Conservation (phyloP, 2,329 filamentous ascomycete genomes). For the Apiospora sp. region DNA sequence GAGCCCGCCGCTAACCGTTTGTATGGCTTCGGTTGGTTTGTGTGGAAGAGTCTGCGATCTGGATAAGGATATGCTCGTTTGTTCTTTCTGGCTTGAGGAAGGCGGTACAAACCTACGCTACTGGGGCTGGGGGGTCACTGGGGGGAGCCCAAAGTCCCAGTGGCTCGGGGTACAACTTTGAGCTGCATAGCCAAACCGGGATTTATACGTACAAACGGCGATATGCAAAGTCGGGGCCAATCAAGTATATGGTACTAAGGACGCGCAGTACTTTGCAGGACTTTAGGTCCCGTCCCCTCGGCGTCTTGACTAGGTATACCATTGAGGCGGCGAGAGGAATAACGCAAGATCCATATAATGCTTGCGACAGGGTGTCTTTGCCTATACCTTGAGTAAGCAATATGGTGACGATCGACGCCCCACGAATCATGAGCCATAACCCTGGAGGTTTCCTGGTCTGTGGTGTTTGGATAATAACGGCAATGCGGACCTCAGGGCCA, state of each 20-base stretch:
- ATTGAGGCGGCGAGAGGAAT: background rate
- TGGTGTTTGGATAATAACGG: slow-evolving; percentile 9
- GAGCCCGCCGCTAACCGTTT: slow-evolving; percentile 1
- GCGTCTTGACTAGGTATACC: background rate
- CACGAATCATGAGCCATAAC: background rate
- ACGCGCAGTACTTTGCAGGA: background rate
- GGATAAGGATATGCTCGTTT: background rate
- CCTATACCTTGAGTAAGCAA: background rate
- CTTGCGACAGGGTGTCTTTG: background rate
- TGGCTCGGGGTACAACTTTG: slow-evolving; percentile 7
- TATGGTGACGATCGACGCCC: background rate
- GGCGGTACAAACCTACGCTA: background rate
- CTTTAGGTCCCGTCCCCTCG: background rate
- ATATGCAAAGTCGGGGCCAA: background rate
- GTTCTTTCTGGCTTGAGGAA: background rate
- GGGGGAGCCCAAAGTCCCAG: background rate
- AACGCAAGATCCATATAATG: background rate
- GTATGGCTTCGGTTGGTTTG: background rate
- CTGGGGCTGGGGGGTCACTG: background rate
- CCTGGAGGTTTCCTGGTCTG: background rate
- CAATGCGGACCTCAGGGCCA: background rate
- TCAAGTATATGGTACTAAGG: background rate
- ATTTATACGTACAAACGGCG: background rate
- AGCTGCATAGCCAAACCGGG: background rate
- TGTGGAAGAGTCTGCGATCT: background rate